Conservation (phyloP, 2,329 filamentous ascomycete species). For the Aureobasidium sp. region DNA sequence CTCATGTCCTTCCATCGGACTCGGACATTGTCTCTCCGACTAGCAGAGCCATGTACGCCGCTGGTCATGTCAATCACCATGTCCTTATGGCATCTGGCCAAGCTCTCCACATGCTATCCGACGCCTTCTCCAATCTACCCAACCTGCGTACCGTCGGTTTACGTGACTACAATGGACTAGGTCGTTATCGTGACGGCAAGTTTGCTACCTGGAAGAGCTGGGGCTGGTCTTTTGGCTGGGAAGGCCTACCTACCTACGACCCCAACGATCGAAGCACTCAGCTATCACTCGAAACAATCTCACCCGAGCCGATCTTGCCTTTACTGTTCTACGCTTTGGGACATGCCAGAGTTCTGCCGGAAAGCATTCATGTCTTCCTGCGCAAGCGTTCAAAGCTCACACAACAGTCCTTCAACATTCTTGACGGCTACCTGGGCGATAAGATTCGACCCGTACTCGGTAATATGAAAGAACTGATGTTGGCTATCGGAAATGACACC, state of each 20-base stretch:
- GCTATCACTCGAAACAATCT: not conserved
- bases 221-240: conserved; percentile 25
- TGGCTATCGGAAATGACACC: conserved; percentile 10
- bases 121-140: conserved; percentile 46
- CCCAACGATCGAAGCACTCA: not conserved
- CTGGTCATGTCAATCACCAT: conserved; percentile 13
- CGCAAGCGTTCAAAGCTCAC: conserved; percentile 8
- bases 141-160: conserved; percentile 50
- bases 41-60: conserved; percentile 14
- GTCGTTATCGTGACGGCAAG: conserved; percentile 41
- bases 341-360: conserved; percentile 12
- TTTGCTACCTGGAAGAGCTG: conserved; percentile 46
- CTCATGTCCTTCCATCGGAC: conserved; percentile 22
- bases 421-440: conserved; percentile 7
- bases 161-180: conserved; percentile 48
- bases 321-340: conserved; percentile 18
- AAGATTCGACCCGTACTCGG: conserved; percentile 13
- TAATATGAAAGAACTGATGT: conserved; percentile 16
- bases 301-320: conserved; percentile 14
- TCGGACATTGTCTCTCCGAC: not conserved
- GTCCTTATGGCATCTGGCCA: conserved; percentile 33
- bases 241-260: not conserved
- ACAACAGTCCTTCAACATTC: conserved; percentile 13
- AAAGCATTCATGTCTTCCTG: conserved; percentile 20
- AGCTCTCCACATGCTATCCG: conserved; percentile 45